Conservation (phyloP, 2,329 filamentous ascomycete species). For the Diaporthe sp. region DNA sequence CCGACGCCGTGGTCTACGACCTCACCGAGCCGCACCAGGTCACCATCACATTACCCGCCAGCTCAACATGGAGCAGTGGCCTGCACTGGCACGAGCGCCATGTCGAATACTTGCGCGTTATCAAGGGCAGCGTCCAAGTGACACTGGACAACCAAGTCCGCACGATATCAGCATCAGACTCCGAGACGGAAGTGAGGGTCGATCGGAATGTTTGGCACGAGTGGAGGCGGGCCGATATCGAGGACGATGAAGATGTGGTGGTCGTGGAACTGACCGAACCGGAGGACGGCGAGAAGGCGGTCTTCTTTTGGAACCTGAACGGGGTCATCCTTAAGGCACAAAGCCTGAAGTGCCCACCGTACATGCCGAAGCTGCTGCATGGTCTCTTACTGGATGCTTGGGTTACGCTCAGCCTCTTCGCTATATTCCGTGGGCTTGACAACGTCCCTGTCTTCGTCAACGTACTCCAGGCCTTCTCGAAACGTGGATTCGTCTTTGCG, state of each 20-base stretch:
- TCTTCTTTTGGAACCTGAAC: conserved; percentile 63
- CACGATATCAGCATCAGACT: conserved; percentile 37
- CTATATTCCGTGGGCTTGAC: conserved; percentile 43
- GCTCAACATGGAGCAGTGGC: conserved; percentile 58
- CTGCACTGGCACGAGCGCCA: conserved; percentile 61
- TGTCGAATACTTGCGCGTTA: conserved; percentile 56
- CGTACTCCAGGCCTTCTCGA: conserved; percentile 40
- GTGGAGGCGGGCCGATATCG: conserved; percentile 52
- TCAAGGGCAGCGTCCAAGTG: conserved; percentile 49
- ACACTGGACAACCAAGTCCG: conserved; percentile 36
- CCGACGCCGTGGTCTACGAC: conserved; percentile 40
- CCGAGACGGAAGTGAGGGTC: conserved; percentile 47
- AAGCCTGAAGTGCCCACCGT: conserved; percentile 13
- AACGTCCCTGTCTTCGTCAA: conserved; percentile 45
- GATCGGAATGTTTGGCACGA: conserved; percentile 53
- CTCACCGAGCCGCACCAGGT: conserved; percentile 50
- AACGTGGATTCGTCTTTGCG: conserved; percentile 36
- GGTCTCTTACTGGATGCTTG: conserved; percentile 40
- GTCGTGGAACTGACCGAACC: conserved; percentile 60
- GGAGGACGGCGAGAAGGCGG: conserved; percentile 53
- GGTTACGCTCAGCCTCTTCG: conserved; percentile 44
- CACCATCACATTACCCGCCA: conserved; percentile 53
- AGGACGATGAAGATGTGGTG: conserved; percentile 47
- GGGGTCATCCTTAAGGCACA: conserved; percentile 48
- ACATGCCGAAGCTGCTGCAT: conserved; percentile 35